phyloP scores from a whole-genome alignment of 495 filamentous ascomycete genomes.

The Talaromyces proteolyticus region DNA sequence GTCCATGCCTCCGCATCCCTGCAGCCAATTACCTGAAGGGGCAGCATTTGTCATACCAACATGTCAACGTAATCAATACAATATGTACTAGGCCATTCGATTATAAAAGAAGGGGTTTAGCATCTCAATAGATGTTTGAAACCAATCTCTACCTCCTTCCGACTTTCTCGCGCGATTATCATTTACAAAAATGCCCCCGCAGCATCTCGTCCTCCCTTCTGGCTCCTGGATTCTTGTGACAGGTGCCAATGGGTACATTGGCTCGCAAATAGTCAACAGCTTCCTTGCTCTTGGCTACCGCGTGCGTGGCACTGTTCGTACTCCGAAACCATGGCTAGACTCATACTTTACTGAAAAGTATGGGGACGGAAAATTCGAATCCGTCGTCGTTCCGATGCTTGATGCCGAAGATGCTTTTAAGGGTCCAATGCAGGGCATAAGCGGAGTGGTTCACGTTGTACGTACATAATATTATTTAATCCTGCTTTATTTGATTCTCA shows the following conservation, averaged over 20 bases:
- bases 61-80: no score
- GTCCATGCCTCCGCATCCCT: no score
- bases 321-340: constrained; percentile 34
- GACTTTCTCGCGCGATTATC: no score
- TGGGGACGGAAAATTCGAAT: constrained; percentile 29
- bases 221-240: constrained; percentile 42
- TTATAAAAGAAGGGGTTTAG: no score
- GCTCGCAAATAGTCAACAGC: constrained; percentile 44
- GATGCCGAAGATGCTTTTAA: constrained; percentile 29
- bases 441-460: constrained; percentile 37
- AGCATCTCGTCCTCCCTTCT: constrained; percentile 1
- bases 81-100: no score
- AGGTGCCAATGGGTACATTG: no score
- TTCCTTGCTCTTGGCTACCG: constrained; percentile 42
- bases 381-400: constrained; percentile 32
- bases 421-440: constrained; percentile 28
- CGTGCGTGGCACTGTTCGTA: constrained; percentile 46
- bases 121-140: no score
- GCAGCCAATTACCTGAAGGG: no score
- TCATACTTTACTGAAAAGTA: constrained; percentile 30
- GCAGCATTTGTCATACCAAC: no score
- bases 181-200: no score
- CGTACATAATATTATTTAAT: not conserved
- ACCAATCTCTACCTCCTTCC: no score
- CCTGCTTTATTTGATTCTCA: not conserved